Evolutionary conservation across 2,329 filamentous ascomycete genomes (phyloP), one percentile per base, ranked within the genome.

Genomic region (Tympanopsis confertula): DNA sequence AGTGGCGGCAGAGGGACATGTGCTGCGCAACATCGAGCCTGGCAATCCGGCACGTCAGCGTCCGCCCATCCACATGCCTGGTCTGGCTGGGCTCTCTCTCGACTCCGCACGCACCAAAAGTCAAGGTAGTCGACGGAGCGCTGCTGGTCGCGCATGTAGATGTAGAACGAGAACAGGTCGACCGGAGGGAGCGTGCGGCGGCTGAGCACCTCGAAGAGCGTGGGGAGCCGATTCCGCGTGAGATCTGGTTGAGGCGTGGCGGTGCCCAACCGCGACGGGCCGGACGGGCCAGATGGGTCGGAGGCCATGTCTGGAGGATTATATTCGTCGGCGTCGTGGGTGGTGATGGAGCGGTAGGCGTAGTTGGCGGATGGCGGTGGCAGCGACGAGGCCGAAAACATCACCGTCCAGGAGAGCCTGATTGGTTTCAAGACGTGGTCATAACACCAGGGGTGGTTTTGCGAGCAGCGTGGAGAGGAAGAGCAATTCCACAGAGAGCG

Each of bases 1-100:
- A 98, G 60, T 96, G 87, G 36, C 93, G 83, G 57, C 86, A 98
- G 40, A 98, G 73, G 17, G 89, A 94, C 82, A 96, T 95, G 63
- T 98, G 91, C 57, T 98, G 91, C 13, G 91, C 89, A 42, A 98
- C 91, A 78, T 98, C 91, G 50, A 98, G 86, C 91, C 89, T 96
- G 51, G 19, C 18, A 29, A 38, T 39, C 30, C 19, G 26, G 22
- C n/a, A 40, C 41, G 45, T 39, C 44, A 39, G 35, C 17, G 32
- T 17, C 38, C 18, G 35, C 22, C 36, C 36, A 39, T 24, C 32
- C 19, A 22, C 2, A 22, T 32, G 19, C 10, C 36, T 35, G 22
- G 19, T 13, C n/a, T 13, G 26, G 37, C 13, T 18, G 17, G 18
- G n/a, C 46, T 32, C 40, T 44, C 38, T 35, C 26, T 20, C 35